These are phyloP conservation scores for Pyropia yezoensis DNA, from an alignment of 23 red algal genomes.

Conservation along the genomic window DNA sequence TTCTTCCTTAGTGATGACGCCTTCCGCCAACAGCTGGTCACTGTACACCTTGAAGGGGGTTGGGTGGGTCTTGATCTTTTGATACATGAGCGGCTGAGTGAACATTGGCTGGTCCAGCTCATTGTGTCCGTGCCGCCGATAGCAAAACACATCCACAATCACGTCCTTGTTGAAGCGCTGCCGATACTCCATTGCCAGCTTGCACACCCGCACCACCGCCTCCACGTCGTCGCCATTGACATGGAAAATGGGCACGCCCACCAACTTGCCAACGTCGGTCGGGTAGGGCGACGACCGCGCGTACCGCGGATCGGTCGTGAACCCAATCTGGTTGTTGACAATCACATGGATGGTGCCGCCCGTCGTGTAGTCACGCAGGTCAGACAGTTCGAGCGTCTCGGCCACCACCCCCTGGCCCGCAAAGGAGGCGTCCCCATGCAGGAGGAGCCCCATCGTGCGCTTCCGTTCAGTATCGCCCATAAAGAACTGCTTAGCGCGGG, in stretches of 20 bases:
- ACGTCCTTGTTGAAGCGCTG: slow-evolving; percentile 98
- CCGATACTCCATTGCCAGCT: slow-evolving; percentile 91
- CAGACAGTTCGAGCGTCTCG: slow-evolving; percentile 91
- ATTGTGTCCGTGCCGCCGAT: slow-evolving; percentile 96
- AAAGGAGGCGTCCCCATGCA: slow-evolving; percentile 99
- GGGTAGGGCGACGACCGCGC: slow-evolving; percentile 97
- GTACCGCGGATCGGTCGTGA: slow-evolving; percentile 94
- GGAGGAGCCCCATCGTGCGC: slow-evolving; percentile 75
- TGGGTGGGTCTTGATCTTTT: slow-evolving; percentile 73
- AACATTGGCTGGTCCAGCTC: slow-evolving; percentile 97
- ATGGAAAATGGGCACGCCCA: slow-evolving; percentile 99
- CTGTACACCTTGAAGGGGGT: slow-evolving; percentile 68
- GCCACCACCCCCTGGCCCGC: slow-evolving; percentile 98
- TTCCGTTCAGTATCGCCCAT: slow-evolving; percentile 59
- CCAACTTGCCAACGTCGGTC: slow-evolving; percentile 95
- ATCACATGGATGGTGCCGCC: slow-evolving; percentile 94
- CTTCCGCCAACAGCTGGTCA: slow-evolving; percentile 69
- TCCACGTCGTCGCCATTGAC: slow-evolving; percentile 98
- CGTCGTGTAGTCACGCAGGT: slow-evolving; percentile 95
- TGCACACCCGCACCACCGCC: slow-evolving; percentile 84
- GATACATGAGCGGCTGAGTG: slow-evolving; percentile 98
- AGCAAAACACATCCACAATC: slow-evolving; percentile 97
- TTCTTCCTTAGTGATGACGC: slow-evolving; percentile 62
- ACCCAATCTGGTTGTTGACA: slow-evolving; percentile 99
- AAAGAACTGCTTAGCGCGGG: slow-evolving; percentile 97